Evolutionary conservation across 495 filamentous ascomycete species (phyloP).

Genomic region (Trichoderma erinaceum): DNA sequence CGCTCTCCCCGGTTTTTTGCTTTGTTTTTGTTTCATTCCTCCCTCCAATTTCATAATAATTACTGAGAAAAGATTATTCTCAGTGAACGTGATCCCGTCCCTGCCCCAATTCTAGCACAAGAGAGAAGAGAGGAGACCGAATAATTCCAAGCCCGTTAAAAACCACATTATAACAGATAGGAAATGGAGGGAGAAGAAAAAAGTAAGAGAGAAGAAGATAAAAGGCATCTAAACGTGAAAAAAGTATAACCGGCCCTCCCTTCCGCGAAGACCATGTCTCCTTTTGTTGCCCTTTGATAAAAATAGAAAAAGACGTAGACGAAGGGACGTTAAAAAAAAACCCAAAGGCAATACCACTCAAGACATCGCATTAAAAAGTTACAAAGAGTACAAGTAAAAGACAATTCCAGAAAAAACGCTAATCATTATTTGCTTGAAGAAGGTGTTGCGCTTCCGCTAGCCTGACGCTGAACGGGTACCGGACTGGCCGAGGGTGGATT

Average conservation of each 20-base stretch:
- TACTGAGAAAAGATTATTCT: too few species aligned
- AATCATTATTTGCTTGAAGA: background rate
- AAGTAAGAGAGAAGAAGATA: background rate
- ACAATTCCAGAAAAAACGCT: slow-evolving; percentile 13
- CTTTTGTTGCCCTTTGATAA: background rate
- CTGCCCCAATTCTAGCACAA: slow-evolving; percentile 4
- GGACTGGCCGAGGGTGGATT: slow-evolving; percentile 16
- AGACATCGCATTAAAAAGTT: slow-evolving; percentile 2
- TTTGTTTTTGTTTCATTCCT: background rate
- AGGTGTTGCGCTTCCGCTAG: slow-evolving; percentile 18
- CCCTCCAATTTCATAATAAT: background rate
- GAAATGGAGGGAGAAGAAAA: background rate
- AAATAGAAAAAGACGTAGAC: background rate
- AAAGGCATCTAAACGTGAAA: background rate
- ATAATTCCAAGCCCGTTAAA: background rate
- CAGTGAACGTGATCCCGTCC: background rate
- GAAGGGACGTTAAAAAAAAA: background rate
- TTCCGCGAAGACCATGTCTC: background rate
- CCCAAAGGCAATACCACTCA: background rate
- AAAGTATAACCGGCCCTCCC: background rate
- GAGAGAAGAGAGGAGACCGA: background rate
- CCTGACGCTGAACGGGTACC: slow-evolving; percentile 21
- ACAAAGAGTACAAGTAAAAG: background rate
- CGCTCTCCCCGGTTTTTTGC: background rate
- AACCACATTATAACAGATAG: slow-evolving; percentile 3